Evolutionary conservation across 75 land plant species (phyloP).

Genomic region (Selaginella moellendorffii): DNA sequence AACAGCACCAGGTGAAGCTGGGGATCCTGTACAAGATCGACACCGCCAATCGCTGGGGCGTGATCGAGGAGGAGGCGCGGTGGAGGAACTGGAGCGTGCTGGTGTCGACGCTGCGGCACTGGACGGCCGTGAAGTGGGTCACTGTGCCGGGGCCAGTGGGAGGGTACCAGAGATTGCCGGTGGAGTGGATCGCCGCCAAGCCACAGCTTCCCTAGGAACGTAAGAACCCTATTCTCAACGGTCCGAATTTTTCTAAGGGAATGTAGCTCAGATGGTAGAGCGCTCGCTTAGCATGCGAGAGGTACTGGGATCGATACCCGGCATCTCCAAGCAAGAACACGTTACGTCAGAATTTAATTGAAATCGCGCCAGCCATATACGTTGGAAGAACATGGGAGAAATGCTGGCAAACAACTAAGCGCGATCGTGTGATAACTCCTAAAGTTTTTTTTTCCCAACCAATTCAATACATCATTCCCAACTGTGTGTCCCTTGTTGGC

Average conservation of each 20-base stretch:
- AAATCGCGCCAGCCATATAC: no score
- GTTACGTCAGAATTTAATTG: no score
- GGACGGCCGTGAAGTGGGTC: background rate
- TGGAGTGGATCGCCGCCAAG: background rate
- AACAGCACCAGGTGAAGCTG: background rate
- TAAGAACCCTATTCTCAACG: no score
- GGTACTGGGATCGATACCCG: conserved; percentile 12
- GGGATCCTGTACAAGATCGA: background rate
- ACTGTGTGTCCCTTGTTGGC: no score
- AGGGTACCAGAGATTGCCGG: background rate
- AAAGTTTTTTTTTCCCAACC: no score
- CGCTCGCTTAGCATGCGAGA: conserved; percentile 13
- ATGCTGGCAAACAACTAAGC: no score
- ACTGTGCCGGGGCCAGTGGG: background rate
- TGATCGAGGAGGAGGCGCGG: background rate
- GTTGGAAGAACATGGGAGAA: no score
- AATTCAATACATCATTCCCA: no score
- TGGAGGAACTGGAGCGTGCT: background rate
- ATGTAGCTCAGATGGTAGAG: conserved; percentile 12
- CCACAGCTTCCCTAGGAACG: no score
- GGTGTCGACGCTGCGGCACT: background rate
- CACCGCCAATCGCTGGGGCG: background rate
- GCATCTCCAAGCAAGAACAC: no score
- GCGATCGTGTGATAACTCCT: no score
- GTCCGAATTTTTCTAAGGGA: no score